phyloP scores from a whole-genome alignment of 2,329 filamentous ascomycete species.

The Endocalyx cinctus region DNA sequence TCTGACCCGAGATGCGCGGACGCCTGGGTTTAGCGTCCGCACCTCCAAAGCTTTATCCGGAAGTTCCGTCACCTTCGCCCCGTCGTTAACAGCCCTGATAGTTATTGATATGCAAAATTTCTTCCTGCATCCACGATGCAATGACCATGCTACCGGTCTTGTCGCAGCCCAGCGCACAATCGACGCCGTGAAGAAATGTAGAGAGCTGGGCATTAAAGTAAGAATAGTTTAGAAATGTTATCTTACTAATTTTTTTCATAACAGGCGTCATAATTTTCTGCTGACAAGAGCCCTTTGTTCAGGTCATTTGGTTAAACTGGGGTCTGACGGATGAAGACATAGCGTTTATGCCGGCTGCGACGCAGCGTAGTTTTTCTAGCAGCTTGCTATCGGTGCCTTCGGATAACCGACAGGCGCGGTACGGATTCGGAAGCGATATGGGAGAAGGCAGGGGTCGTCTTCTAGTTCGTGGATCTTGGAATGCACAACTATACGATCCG shows the following conservation, averaged over 20 bases:
- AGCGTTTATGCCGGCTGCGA: constrained; percentile 42
- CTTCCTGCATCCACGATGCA: constrained; percentile 41
- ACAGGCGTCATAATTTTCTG: not conserved
- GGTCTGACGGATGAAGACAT: constrained; percentile 50
- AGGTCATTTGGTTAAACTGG: constrained; percentile 37
- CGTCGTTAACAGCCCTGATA: constrained; percentile 39
- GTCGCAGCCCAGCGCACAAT: constrained; percentile 36
- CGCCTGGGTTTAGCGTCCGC: constrained; percentile 14
- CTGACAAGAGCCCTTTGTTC: not conserved
- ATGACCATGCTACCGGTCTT: constrained; percentile 34
- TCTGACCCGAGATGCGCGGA: constrained; percentile 15
- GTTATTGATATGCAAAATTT: constrained; percentile 52
- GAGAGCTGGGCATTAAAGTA: constrained; percentile 44
- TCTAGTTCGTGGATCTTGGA: constrained; percentile 53
- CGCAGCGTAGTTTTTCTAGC: constrained; percentile 43
- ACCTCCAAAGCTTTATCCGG: constrained; percentile 23
- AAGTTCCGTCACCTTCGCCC: constrained; percentile 33
- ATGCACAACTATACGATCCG: constrained; percentile 45
- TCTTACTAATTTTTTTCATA: not conserved
- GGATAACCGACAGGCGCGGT: constrained; percentile 11
- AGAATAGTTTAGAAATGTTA: not conserved
- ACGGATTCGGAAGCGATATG: constrained; percentile 43
- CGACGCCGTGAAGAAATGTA: constrained; percentile 38
- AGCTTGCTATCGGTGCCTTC: constrained; percentile 22
- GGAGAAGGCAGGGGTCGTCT: constrained; percentile 38